phyloP scores from a whole-genome alignment of 352 stramenopile species.

The Phytophthora cactorum region DNA sequence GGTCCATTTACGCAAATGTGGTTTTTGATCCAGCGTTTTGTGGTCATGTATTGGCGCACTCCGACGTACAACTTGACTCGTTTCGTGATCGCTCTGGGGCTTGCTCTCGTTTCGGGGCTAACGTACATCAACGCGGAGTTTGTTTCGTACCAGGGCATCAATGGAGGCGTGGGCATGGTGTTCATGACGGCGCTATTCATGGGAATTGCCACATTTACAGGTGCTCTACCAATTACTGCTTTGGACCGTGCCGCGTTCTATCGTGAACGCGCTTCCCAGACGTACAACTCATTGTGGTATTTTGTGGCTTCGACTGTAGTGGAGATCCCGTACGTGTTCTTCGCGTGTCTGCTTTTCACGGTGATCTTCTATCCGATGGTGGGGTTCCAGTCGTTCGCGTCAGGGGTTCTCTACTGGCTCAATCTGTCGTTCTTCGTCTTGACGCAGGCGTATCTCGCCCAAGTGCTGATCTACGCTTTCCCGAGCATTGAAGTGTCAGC shows the following conservation, averaged over 20 bases:
- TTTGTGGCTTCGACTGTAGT: slow-evolving; percentile 73
- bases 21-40: slow-evolving; percentile 38
- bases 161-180: slow-evolving; percentile 70
- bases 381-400: slow-evolving; percentile 45
- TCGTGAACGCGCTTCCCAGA: slow-evolving; percentile 64
- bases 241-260: slow-evolving; percentile 88
- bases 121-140: slow-evolving; percentile 47
- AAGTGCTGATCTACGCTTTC: slow-evolving; percentile 44
- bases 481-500: slow-evolving; percentile 43
- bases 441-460: slow-evolving; percentile 43
- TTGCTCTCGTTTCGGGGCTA: not conserved
- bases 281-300: slow-evolving; percentile 83
- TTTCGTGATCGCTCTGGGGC: slow-evolving; percentile 56
- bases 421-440: slow-evolving; percentile 41
- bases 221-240: slow-evolving; percentile 74
- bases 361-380: slow-evolving; percentile 56
- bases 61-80: slow-evolving; percentile 87
- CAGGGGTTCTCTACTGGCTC: slow-evolving; percentile 51
- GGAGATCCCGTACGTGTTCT: slow-evolving; percentile 76
- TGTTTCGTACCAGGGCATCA: slow-evolving; percentile 48
- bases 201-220: slow-evolving; percentile 75
- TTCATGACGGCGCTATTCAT: slow-evolving; percentile 85
- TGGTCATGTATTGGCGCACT: slow-evolving; percentile 65
- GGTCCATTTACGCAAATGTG: slow-evolving; percentile 33
- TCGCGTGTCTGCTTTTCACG: slow-evolving; percentile 42